phyloP scores from a whole-genome alignment of 768 basidiomycete genomes.

The Rhizopogon vesiculosus region DNA sequence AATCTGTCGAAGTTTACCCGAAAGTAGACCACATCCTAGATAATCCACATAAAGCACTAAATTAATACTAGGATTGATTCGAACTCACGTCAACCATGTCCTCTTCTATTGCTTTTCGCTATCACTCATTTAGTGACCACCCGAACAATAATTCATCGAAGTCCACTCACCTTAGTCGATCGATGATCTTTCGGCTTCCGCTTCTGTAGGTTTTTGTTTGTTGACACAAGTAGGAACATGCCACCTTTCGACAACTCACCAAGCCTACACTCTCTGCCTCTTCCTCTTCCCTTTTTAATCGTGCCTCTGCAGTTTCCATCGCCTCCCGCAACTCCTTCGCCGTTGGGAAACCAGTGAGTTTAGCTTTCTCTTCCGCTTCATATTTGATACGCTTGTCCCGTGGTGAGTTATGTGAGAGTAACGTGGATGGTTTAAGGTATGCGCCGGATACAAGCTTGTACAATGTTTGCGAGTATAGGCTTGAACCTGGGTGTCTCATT shows the following conservation, averaged over 20 bases:
- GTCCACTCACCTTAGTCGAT: conserved; percentile 44
- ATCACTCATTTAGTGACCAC: conserved; percentile 16
- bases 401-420: conserved; percentile 74
- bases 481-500: conserved; percentile 26
- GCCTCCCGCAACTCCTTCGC: conserved; percentile 74
- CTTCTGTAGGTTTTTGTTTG: conserved; percentile 43
- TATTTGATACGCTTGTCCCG: conserved; percentile 78
- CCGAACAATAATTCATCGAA: not conserved
- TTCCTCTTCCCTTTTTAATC: conserved; percentile 65
- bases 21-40: conserved; percentile 69
- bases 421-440: conserved; percentile 80
- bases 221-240: conserved; percentile 12
- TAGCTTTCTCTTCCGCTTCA: conserved; percentile 72
- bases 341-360: conserved; percentile 72
- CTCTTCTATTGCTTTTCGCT: conserved; percentile 50
- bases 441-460: conserved; percentile 64
- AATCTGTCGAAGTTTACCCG: conserved; percentile 89
- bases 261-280: conserved; percentile 70
- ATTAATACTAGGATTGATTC: not conserved
- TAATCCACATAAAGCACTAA: not conserved
- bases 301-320: conserved; percentile 58
- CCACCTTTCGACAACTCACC: conserved; percentile 40
- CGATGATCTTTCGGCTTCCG: conserved; percentile 54
- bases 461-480: conserved; percentile 54
- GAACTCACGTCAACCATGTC: conserved; percentile 62